phyloP scores from a whole-genome alignment of 2,329 filamentous ascomycete species.

The Talaromyces piceae region DNA sequence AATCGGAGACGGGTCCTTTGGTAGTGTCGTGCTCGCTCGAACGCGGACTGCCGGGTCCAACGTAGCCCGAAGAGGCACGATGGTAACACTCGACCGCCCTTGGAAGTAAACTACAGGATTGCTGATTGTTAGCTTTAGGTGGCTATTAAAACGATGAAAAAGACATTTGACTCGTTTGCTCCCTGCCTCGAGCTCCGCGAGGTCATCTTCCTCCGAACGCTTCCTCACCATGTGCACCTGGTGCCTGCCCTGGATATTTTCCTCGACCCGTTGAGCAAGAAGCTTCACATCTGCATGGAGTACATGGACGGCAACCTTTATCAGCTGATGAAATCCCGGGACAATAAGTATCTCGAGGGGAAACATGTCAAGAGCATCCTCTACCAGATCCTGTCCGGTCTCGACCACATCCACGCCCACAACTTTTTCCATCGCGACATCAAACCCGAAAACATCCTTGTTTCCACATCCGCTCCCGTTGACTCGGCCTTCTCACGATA shows the following conservation, averaged over 20 bases:
- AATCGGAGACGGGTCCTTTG: constrained; percentile 97
- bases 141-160: constrained; percentile 99
- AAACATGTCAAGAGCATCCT: constrained; percentile 94
- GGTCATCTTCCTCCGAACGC: constrained; percentile 87
- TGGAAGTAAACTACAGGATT: constrained; percentile 4
- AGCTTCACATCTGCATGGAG: constrained; percentile 97
- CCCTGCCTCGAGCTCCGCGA: constrained; percentile 91
- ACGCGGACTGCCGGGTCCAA: constrained; percentile 84
- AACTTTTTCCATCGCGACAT: constrained; percentile 98
- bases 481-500: constrained; percentile 92
- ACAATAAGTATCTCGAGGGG: constrained; percentile 88
- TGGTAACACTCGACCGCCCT: constrained; percentile 57
- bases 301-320: constrained; percentile 99
- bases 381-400: constrained; percentile 90
- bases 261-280: constrained; percentile 89
- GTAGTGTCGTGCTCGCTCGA: constrained; percentile 85
- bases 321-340: constrained; percentile 95
- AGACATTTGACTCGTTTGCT: constrained; percentile 87
- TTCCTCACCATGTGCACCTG: constrained; percentile 81
- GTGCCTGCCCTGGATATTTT: constrained; percentile 99
- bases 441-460: constrained; percentile 97
- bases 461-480: constrained; percentile 78
- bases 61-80: constrained; percentile 79
- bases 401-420: constrained; percentile 96
- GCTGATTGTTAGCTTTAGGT: constrained; percentile 53